Base-by-base conservation (phyloP, 106 monocot genomes). In the Dendrobium nobile region DNA sequence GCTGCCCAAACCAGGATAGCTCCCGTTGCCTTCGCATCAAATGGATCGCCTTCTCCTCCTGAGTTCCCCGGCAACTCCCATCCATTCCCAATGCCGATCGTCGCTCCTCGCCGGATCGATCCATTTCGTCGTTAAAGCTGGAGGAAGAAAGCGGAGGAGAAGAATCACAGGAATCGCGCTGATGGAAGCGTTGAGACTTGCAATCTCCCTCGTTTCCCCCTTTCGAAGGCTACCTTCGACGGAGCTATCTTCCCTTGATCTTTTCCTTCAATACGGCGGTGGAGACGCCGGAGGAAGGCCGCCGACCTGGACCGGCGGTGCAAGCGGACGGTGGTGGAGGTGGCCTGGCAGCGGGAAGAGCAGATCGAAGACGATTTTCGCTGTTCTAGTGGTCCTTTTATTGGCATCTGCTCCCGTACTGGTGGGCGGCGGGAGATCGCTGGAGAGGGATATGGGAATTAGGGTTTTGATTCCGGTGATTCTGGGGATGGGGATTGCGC, bases 391-490 rank as follows among this genome's bases (percentile, higher is more conserved):
- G 1, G 0, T 13, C 19, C 74, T 74, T 74, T 20, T 43, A 4
- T 18, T 74, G 5, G 43, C 74, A n/a, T 74, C 43, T 17, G 6
- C 42, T 7, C 6, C n/a, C 28, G 18, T 6, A 20, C 43, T 15
- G 74, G 20, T n/a, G 16, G 74, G 42, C 20, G 37, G 37, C 51
- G 42, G 74, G 41, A 74, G 19, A 20, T 43, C 74, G 43, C 18
- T n/a, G 43, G 43, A 18, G 74, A 19, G 41, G 20, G 41, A 42
- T 41, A n/a, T 19, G 43, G 43, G 18, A 13, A 18, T 43, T 42
- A 74, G 74, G 74, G 74, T 74, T 20, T 42, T 74, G 5, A 6
- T 74, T 74, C 74, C 74, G 41, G 74, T n/a, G 42, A 43, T 74
- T 20, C 43, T 43, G n/a, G 74, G 43, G 43, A 42, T 74, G 16